Evolutionary conservation across 73 alveolate species (phyloP).

Genomic region (Tetrahymena malaccensis): DNA sequence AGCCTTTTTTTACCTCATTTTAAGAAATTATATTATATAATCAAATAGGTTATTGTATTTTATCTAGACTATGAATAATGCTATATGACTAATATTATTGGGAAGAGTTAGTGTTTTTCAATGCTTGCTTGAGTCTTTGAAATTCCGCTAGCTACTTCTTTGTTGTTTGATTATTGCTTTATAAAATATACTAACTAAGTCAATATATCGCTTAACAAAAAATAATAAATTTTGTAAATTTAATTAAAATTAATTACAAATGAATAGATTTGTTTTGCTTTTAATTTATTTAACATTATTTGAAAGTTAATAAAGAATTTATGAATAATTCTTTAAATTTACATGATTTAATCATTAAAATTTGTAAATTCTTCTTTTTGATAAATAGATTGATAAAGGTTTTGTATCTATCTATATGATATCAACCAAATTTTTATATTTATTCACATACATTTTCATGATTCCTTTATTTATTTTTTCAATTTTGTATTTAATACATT

Average conservation of each 20-base stretch:
- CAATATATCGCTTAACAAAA: not conserved
- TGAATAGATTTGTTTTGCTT: not conserved
- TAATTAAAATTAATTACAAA: not conserved
- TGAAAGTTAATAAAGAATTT: not conserved
- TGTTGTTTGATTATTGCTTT: not conserved
- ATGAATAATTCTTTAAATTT: not conserved
- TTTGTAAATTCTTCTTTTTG: too few relatives aligned
- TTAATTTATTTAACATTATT: not conserved
- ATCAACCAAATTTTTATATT: not conserved
- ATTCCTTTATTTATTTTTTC: not conserved
- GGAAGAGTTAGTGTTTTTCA: not conserved
- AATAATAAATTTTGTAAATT: not conserved
- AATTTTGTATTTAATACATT: not conserved
- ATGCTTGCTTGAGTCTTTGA: not conserved
- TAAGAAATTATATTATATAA: not conserved
- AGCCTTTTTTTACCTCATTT: not conserved
- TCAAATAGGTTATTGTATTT: not conserved
- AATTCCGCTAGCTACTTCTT: not conserved
- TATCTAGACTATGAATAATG: not conserved
- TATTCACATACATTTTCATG: not conserved
- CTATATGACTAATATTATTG: not conserved
- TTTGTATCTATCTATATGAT: too few relatives aligned
- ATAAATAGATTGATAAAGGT: not conserved
- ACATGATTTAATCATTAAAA: too few relatives aligned
- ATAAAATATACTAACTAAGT: not conserved